phyloP scores from a whole-genome alignment of 2,329 filamentous ascomycete species.

The Phoma sp. region DNA sequence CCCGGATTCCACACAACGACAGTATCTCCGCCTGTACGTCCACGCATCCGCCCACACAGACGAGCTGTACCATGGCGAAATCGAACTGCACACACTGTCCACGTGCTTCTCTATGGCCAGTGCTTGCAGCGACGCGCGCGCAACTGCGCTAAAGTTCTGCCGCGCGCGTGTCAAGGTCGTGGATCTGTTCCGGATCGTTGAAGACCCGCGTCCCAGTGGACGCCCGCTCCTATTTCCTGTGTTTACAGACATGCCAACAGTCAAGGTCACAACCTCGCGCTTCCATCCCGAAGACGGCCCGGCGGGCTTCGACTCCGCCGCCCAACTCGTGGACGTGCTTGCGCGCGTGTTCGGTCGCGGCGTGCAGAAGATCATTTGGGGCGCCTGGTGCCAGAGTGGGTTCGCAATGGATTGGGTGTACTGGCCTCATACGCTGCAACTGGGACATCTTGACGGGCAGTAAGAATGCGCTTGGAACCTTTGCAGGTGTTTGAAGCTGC shows the following conservation, averaged over 20 bases:
- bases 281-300: slow-evolving; percentile 2
- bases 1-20: slow-evolving; percentile 8
- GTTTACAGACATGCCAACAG: slow-evolving; percentile 12
- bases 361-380: slow-evolving; percentile 15
- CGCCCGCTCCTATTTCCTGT: slow-evolving; percentile 9
- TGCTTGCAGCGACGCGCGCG: slow-evolving; percentile 7
- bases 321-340: slow-evolving; percentile 15
- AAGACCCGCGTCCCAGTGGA: not conserved
- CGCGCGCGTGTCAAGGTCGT: not conserved
- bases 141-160: slow-evolving; percentile 4
- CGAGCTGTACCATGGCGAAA: slow-evolving; percentile 8
- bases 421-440: slow-evolving; percentile 11
- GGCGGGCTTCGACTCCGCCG: slow-evolving; percentile 12
- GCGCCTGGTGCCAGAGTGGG: slow-evolving; percentile 6
- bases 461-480: not conserved
- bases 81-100: slow-evolving; percentile 14
- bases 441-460: slow-evolving; percentile 2
- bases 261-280: slow-evolving; percentile 9
- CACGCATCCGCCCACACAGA: slow-evolving; percentile 1
- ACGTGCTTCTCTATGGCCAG: slow-evolving; percentile 15
- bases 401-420: slow-evolving; percentile 9
- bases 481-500: not conserved
- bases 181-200: not conserved
- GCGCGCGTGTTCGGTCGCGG: slow-evolving; percentile 15
- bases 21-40: slow-evolving; percentile 11